Evolutionary conservation across 768 basidiomycete genomes (phyloP), one percentile per base, ranked within the genome.

Genomic region (Clathrus columnatus): DNA sequence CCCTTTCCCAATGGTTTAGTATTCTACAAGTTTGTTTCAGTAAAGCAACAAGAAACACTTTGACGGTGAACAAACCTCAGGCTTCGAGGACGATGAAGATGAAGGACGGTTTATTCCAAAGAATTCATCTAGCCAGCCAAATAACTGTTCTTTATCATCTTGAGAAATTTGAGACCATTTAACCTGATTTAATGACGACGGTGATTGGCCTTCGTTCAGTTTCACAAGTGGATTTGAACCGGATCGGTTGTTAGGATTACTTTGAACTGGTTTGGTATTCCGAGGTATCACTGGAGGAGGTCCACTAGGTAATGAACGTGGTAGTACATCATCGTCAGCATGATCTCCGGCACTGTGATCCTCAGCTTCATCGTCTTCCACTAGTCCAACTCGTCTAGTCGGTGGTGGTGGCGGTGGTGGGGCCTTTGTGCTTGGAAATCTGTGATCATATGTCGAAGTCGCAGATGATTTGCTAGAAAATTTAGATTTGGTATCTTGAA

Each of bases 81-180:
- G 4, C n/a, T 36, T 36, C 2, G 36, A 36, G 10, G 36, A n/a
- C n/a, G n/a, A n/a, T n/a, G 18, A 4, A 42, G 51, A 43, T 11
- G 51, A 23, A 43, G 17, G 36, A n/a, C 28, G 11, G 24, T 44
- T 53, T n/a, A 20, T 46, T 16, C 21, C 75, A 62, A 91, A 91
- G 69, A 83, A 90, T 62, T 89, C 87, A 64, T 91, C 87, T 20
- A 91, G 72, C 87, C 87, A 90, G 57, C 69, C 68, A 67, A 90
- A 91, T 63, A 91, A 85, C 23, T 72, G 78, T 27, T 79, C 70
- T 64, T 87, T 90, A 62, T 91, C 86, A 64, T 83, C 75, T 20
- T 65, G 62, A 1, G 80, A 78, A 47, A 91, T 72, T 65, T 85
- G 81, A 5, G 74, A 66, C 87, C 87, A 91, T 64, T 87, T 81